Evolutionary conservation across 2,329 filamentous ascomycete genomes (phyloP).

Genomic region (Zalaria obscura): DNA sequence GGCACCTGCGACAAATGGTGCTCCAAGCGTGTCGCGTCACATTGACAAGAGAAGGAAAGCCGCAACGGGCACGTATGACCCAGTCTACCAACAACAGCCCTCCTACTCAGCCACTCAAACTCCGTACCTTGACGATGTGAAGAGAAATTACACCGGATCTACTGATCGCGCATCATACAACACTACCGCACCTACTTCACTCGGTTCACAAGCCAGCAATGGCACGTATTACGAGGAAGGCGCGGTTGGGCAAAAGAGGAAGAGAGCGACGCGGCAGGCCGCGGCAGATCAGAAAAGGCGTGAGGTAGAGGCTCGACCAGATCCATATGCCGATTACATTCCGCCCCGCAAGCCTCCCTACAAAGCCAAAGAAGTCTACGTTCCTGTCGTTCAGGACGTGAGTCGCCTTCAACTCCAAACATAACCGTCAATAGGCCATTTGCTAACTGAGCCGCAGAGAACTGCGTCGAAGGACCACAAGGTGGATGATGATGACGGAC

Average conservation of each 20-base stretch:
- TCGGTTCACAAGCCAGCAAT: constrained; percentile 52
- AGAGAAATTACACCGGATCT: constrained; percentile 58
- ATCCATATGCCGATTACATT: constrained; percentile 65
- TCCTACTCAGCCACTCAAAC: constrained; percentile 62
- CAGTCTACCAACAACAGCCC: constrained; percentile 56
- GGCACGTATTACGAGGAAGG: constrained; percentile 50
- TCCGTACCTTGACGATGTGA: constrained; percentile 51
- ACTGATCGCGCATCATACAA: constrained; percentile 68
- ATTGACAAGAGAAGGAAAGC: constrained; percentile 61
- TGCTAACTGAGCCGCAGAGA: constrained; percentile 8
- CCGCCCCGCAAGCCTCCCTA: constrained; percentile 79
- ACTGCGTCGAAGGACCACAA: constrained; percentile 33
- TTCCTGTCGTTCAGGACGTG: constrained; percentile 46
- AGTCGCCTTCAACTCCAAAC: constrained; percentile 15
- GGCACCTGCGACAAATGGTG: constrained; percentile 7
- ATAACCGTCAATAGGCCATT: background rate
- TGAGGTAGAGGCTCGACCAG: constrained; percentile 46
- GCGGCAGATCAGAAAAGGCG: constrained; percentile 61
- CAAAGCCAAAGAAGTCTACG: constrained; percentile 58
- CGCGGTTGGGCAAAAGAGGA: constrained; percentile 73
- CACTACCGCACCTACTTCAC: constrained; percentile 68
- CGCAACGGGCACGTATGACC: constrained; percentile 47
- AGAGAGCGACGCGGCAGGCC: constrained; percentile 66
- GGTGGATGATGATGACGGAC: constrained; percentile 90
- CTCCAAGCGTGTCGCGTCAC: constrained; percentile 22